phyloP scores from a whole-genome alignment of 1,284 basidiomycete species.

The Erythrobasidium hasegawianum region DNA sequence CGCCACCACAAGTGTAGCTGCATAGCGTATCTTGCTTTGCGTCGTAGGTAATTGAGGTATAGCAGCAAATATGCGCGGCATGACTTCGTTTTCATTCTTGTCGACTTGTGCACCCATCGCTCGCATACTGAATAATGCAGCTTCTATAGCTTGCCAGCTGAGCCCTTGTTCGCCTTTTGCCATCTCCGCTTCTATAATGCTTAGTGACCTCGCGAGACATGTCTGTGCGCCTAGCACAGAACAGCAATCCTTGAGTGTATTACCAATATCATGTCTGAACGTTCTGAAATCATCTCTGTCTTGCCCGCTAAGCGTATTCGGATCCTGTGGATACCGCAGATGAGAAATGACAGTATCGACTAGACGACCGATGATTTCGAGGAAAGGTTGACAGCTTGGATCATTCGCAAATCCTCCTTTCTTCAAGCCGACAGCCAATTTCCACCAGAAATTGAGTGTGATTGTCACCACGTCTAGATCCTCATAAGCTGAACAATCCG shows the following conservation, averaged over 20 bases:
- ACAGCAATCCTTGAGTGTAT: slow-evolving; percentile 98
- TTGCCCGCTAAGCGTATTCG: slow-evolving; percentile 64
- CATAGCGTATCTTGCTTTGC: slow-evolving; percentile 91
- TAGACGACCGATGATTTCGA: slow-evolving; percentile 76
- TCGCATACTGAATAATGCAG: slow-evolving; percentile 94
- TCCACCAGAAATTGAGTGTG: slow-evolving; percentile 98
- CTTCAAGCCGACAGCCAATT: slow-evolving; percentile 69
- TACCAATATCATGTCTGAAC: slow-evolving; percentile 97
- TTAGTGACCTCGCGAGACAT: slow-evolving; percentile 63
- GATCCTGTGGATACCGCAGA: slow-evolving; percentile 81
- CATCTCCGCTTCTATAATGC: slow-evolving; percentile 43
- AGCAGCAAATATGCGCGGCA: slow-evolving; percentile 92
- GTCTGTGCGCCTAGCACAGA: slow-evolving; percentile 82
- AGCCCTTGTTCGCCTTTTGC: slow-evolving; percentile 41
- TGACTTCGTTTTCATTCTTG: slow-evolving; percentile 71
- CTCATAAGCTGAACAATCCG: slow-evolving; percentile 85
- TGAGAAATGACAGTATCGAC: slow-evolving; percentile 85
- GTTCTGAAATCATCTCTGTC: slow-evolving; percentile 90
- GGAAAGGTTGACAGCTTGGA: slow-evolving; percentile 57
- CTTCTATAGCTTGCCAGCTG: slow-evolving; percentile 95
- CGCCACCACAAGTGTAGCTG: slow-evolving; percentile 89
- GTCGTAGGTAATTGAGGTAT: slow-evolving; percentile 76
- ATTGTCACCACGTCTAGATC: slow-evolving; percentile 97
- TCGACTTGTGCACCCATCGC: slow-evolving; percentile 97
- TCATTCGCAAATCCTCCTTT: slow-evolving; percentile 40